Conservation (phyloP, 352 stramenopile genomes). For the Thraustochytrium sp. region DNA sequence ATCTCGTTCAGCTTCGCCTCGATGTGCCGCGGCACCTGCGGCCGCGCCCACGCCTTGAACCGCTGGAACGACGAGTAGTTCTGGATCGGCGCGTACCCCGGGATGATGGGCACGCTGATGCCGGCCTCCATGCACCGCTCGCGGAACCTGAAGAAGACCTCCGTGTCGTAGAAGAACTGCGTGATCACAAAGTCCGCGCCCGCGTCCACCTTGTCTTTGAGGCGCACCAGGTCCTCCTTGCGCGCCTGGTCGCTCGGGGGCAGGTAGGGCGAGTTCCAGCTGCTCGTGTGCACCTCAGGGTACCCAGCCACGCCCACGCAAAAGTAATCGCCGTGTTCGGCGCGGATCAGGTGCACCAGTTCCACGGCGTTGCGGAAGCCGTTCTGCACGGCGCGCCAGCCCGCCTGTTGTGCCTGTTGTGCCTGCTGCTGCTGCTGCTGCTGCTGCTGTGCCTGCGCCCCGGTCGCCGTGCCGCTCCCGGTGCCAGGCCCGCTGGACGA, state of each 20-base stretch:
- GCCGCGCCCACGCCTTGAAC: slow-evolving; percentile 20
- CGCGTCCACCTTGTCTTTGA: slow-evolving; percentile 81
- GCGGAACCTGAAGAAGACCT: slow-evolving; percentile 76
- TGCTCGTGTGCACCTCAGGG: slow-evolving; percentile 64
- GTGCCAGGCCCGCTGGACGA: background rate
- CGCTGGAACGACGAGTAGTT: slow-evolving; percentile 51
- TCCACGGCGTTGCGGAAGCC: slow-evolving; percentile 80
- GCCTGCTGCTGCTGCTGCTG: background rate
- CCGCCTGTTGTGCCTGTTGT: background rate
- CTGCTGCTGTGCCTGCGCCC: background rate
- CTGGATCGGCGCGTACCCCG: slow-evolving; percentile 84
- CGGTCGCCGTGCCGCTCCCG: background rate
- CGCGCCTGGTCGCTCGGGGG: slow-evolving; percentile 43
- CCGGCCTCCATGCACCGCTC: slow-evolving; percentile 65
- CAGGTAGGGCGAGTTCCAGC: slow-evolving; percentile 36
- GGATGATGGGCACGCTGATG: slow-evolving; percentile 82
- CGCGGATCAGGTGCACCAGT: slow-evolving; percentile 76
- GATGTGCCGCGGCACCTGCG: background rate
- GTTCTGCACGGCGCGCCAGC: slow-evolving; percentile 57
- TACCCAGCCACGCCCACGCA: slow-evolving; percentile 82
- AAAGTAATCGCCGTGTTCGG: slow-evolving; percentile 80
- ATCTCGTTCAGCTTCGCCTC: background rate
- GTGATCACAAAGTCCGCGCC: slow-evolving; percentile 87
- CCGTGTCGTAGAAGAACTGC: slow-evolving; percentile 87
- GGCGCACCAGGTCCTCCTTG: slow-evolving; percentile 52